These are phyloP conservation scores for Pythium volutum DNA, from an alignment of 352 stramenopile genomes.

Conservation along the genomic window DNA sequence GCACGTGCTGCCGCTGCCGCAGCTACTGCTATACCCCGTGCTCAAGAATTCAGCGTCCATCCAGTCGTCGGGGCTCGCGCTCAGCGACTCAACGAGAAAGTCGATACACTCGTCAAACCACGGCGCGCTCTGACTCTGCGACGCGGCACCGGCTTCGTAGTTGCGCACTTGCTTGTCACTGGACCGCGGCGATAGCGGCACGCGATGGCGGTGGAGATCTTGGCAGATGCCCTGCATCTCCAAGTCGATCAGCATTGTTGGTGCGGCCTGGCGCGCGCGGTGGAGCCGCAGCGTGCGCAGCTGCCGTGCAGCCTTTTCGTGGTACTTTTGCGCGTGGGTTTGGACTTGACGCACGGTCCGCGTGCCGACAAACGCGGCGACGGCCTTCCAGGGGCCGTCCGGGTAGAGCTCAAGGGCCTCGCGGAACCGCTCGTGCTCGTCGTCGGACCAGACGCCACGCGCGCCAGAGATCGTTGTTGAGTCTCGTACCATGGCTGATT, in stretches of 20 bases:
- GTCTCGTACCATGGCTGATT: no score
- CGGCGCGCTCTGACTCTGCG: no score
- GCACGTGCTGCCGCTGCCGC: no score
- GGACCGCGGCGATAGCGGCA: slow-evolving; percentile 3
- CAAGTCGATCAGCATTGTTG: not conserved
- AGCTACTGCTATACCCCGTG: no score
- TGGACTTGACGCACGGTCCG: slow-evolving; percentile 23
- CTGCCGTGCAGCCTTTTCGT: slow-evolving; percentile 29
- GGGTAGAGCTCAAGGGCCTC: slow-evolving; percentile 25
- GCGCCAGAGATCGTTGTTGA: no score
- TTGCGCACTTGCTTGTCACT: not conserved
- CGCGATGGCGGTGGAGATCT: slow-evolving; percentile 1
- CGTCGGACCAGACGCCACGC: slow-evolving; percentile 29
- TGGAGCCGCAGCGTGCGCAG: slow-evolving; percentile 44
- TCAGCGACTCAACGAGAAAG: slow-evolving; percentile 2
- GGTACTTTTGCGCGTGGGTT: slow-evolving; percentile 24
- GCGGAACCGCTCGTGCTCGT: slow-evolving; percentile 30
- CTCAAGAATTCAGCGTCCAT: no score
- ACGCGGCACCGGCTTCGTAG: not conserved
- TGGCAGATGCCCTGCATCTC: slow-evolving; percentile 12
- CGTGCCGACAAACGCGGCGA: slow-evolving; percentile 20
- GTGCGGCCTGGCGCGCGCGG: slow-evolving; percentile 16
- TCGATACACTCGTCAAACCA: slow-evolving; percentile 14
- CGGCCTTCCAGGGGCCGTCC: slow-evolving; percentile 9
- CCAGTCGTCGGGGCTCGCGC: no score